These are phyloP conservation scores for Annulohypoxylon moriforme DNA, from an alignment of 495 filamentous ascomycete species.

Conservation along the genomic window DNA sequence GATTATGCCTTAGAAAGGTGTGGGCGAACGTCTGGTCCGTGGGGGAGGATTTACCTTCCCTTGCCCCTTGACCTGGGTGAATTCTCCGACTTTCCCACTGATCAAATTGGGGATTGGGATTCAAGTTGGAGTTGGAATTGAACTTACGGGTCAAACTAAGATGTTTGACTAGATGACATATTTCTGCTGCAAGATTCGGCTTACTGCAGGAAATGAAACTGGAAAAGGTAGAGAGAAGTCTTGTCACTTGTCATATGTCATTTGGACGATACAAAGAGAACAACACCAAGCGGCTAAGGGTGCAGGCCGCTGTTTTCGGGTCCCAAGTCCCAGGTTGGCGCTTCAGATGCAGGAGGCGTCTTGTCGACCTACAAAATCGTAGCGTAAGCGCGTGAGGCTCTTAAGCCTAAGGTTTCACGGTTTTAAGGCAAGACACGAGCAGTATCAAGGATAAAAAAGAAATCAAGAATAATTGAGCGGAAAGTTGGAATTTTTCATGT, in stretches of 20 bases:
- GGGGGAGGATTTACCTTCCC: conserved; percentile 15
- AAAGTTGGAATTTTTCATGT: conserved; percentile 26
- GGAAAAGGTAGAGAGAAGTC: conserved; percentile 15
- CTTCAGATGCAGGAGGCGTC: conserved; percentile 24
- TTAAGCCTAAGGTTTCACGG: conserved; percentile 20
- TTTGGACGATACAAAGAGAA: background rate
- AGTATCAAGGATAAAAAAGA: conserved; percentile 33
- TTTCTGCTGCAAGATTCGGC: conserved; percentile 6
- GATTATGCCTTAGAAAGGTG: conserved; percentile 41
- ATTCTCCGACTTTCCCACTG: conserved; percentile 22
- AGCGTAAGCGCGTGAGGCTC: conserved; percentile 42
- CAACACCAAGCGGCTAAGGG: background rate
- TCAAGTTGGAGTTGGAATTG: background rate
- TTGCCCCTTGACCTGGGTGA: conserved; percentile 19
- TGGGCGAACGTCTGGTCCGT: conserved; percentile 30
- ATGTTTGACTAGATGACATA: conserved; percentile 16
- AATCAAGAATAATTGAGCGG: conserved; percentile 4
- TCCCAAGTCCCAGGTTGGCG: conserved; percentile 20
- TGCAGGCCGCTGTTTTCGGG: background rate
- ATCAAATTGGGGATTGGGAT: background rate
- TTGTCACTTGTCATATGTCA: conserved; percentile 14
- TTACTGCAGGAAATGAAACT: conserved; percentile 20
- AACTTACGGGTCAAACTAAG: conserved; percentile 12
- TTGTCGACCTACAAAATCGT: conserved; percentile 22
- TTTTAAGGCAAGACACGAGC: conserved; percentile 34